Base-by-base conservation (phyloP, 2,329 filamentous ascomycete species). In the Lachnellula hyalina region DNA sequence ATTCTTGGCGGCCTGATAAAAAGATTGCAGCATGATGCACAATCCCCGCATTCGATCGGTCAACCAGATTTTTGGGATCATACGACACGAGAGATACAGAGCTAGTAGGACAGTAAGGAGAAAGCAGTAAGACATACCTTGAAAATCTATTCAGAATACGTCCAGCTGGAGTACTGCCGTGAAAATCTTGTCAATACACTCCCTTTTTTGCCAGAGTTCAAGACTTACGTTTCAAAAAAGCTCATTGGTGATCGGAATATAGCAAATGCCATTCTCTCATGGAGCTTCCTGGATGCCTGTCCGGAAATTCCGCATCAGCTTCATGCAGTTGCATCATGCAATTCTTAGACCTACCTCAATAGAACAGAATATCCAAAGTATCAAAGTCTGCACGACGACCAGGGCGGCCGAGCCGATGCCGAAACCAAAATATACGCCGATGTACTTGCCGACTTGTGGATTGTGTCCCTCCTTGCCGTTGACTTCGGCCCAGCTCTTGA, bases 281-380 rank as follows among this genome's bases (percentile, higher is more conserved):
- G 94, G 54, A 99, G 80, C 75, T 97, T 99, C 59, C 94, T 84
- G 19, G 93, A 96, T 49, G 94, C 94, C 84, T 90, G 60, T 38
- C 17, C 25, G 47, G 44, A 44, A 50, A 12, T 45, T 50, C 49
- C 32, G 55, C 11, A 52, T 63, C 58, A 66, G 62, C 58, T 58
- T 63, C 58, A 32, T 51, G 54, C 52, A 54, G 52, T 41, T 54
- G 51, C 55, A 56, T 54, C 28, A 59, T 59, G 60, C 56, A 58
- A 17, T 46, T 51, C 41, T 49, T 51, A 28, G 46, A 69, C 74
- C 51, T 76, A 90, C 87, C 82, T 99, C 94, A 60, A 99, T 99
- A 4, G 94, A 97, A 75, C 95, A 99, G 75, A 99, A 97, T 62
- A 99, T 97, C 94, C 94, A 99, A 28, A 99, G 78, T 61, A 99